These are phyloP conservation scores for Penicillium paradoxum DNA, from an alignment of 495 filamentous ascomycete genomes.

Conservation along the genomic window DNA sequence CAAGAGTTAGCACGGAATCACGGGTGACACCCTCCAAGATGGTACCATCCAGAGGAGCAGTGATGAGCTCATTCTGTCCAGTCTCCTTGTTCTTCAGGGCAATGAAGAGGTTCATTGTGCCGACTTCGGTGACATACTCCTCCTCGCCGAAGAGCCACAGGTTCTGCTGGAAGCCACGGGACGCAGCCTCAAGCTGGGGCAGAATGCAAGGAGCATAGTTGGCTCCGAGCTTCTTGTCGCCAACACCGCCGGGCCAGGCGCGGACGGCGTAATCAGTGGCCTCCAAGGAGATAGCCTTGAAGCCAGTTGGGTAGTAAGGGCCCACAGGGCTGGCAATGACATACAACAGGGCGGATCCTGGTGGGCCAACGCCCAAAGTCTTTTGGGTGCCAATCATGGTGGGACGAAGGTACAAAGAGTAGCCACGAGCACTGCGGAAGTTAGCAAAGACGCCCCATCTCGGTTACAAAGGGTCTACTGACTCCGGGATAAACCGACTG, in stretches of 20 bases:
- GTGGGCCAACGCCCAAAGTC: slow-evolving; percentile 85
- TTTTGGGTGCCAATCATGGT: slow-evolving; percentile 96
- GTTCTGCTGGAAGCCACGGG: slow-evolving; percentile 93
- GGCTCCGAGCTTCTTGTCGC: slow-evolving; percentile 94
- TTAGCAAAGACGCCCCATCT: slow-evolving; percentile 8
- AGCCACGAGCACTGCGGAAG: slow-evolving; percentile 57
- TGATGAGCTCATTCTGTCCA: slow-evolving; percentile 84
- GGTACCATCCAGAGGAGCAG: slow-evolving; percentile 92
- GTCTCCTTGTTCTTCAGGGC: slow-evolving; percentile 74
- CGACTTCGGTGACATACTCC: slow-evolving; percentile 91
- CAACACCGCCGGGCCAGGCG: slow-evolving; percentile 95
- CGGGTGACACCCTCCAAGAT: slow-evolving; percentile 92
- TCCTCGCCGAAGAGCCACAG: slow-evolving; percentile 95
- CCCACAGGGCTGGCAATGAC: slow-evolving; percentile 96
- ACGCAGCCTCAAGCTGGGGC: slow-evolving; percentile 85
- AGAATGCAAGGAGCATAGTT: slow-evolving; percentile 97
- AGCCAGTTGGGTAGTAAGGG: slow-evolving; percentile 95
- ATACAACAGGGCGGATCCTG: slow-evolving; percentile 84
- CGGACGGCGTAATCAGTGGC: slow-evolving; percentile 92
- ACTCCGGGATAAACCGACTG: slow-evolving; percentile 78
- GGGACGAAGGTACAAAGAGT: slow-evolving; percentile 89
- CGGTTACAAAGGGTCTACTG: slow-evolving; percentile 19
- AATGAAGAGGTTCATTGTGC: slow-evolving; percentile 96
- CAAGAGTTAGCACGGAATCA: slow-evolving; percentile 79
- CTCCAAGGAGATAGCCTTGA: slow-evolving; percentile 92